Evolutionary conservation across 2,329 filamentous ascomycete genomes (phyloP).

Genomic region (Catunica adiposa): DNA sequence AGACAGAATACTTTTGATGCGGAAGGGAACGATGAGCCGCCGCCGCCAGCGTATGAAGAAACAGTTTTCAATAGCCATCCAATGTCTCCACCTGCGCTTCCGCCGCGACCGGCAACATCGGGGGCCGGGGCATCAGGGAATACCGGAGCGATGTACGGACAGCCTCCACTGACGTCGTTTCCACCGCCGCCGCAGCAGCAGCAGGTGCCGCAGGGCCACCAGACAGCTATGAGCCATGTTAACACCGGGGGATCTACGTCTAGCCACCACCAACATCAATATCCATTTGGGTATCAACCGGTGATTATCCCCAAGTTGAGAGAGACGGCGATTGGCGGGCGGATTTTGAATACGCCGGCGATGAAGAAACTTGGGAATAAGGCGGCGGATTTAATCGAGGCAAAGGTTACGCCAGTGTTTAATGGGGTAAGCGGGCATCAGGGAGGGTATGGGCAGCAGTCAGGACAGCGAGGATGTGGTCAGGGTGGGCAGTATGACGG

Average conservation of each 20-base stretch:
- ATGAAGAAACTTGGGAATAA: constrained; percentile 3
- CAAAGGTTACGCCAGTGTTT: constrained; percentile 1
- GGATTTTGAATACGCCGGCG: neutral
- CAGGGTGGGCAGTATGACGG: neutral
- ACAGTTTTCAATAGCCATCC: neutral
- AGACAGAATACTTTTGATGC: neutral
- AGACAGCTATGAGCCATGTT: no score
- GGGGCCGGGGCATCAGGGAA: neutral
- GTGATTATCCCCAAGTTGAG: constrained; percentile 4
- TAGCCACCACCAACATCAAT: neutral
- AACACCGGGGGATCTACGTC: neutral
- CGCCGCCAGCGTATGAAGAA: neutral
- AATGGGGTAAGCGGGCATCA: no score
- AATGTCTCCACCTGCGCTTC: neutral
- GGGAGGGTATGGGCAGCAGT: neutral
- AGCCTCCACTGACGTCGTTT: neutral
- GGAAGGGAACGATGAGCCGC: neutral
- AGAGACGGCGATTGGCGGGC: neutral
- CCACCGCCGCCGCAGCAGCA: neutral
- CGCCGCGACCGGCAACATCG: neutral
- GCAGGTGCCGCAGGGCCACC: no score
- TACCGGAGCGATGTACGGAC: no score
- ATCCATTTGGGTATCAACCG: neutral
- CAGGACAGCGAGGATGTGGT: neutral
- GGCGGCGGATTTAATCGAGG: neutral